A percentile compares a stretch with the other conserved stretches of the same genome.
Conservation (phyloP, 1,284 basidiomycete genomes). For the Trichosporon asahii region DNA sequence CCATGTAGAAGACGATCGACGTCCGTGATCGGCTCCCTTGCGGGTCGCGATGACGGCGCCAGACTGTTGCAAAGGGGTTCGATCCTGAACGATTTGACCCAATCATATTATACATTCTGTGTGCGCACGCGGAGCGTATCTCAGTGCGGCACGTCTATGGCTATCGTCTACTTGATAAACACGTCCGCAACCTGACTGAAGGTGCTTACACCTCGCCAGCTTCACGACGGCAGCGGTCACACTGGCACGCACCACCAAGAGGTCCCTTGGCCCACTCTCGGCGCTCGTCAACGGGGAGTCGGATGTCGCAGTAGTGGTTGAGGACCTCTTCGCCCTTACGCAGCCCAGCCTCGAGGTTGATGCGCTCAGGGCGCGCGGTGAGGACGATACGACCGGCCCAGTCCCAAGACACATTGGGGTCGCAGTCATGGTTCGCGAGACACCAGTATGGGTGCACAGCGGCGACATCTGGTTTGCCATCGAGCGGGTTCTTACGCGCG, state of each 20-base stretch:
- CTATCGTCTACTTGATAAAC: too few species aligned
- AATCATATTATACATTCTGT: too few species aligned
- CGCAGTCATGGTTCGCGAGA: constrained; percentile 24
- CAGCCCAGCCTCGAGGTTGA: constrained; percentile 7
- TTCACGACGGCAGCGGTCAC: constrained; percentile 14
- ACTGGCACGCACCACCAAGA: constrained; percentile 21
- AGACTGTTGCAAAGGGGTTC: too few species aligned
- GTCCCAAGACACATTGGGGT: constrained; percentile 24
- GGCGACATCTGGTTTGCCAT: constrained; percentile 21
- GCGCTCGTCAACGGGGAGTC: constrained; percentile 18
- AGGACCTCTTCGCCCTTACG: constrained; percentile 19
- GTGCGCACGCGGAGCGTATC: too few species aligned
- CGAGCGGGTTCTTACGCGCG: constrained; percentile 17
- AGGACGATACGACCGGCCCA: constrained; percentile 19
- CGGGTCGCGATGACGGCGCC: too few species aligned
- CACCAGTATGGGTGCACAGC: constrained; percentile 25
- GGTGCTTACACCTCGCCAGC: constrained; percentile 2
- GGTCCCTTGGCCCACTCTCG: constrained; percentile 22
- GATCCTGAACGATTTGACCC: too few species aligned
- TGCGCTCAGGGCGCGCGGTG: constrained; percentile 9
- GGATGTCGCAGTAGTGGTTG: constrained; percentile 24
- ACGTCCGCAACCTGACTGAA: too few species aligned
- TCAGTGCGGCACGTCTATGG: too few species aligned
- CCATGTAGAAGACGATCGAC: too few species aligned
- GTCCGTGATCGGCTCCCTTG: too few species aligned